These are phyloP conservation scores for Aspergillus ustus DNA, from an alignment of 2,329 filamentous ascomycete species.

Conservation along the genomic window DNA sequence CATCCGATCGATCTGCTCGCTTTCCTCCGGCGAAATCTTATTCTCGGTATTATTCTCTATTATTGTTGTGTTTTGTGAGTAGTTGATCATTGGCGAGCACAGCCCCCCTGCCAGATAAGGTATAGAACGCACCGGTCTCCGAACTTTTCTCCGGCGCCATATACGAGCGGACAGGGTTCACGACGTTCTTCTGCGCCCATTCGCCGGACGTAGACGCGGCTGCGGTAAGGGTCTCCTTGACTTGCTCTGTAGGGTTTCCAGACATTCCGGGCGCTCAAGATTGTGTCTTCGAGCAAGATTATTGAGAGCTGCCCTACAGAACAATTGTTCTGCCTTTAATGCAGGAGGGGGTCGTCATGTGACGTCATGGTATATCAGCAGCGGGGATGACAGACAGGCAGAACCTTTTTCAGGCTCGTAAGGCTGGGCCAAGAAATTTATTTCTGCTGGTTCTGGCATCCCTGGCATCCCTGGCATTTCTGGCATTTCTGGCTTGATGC, in stretches of 20 bases:
- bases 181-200: constrained; percentile 16
- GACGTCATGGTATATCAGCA: not conserved
- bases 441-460: too few relatives aligned
- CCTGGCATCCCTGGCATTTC: too few relatives aligned
- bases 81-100: not conserved
- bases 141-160: constrained; percentile 8
- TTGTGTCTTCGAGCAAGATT: not conserved
- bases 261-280: constrained; percentile 8
- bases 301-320: not conserved
- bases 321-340: constrained; percentile 4
- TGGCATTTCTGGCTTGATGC: too few relatives aligned
- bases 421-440: too few relatives aligned
- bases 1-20: constrained; percentile 33
- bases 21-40: constrained; percentile 22
- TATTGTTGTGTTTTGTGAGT: not conserved
- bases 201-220: constrained; percentile 17
- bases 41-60: not conserved
- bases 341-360: not conserved
- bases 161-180: constrained; percentile 19
- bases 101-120: not conserved
- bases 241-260: constrained; percentile 16
- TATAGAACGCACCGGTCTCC: not conserved
- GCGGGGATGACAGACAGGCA: not conserved
- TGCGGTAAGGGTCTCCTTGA: constrained; percentile 17
- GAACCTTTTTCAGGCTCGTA: not conserved